Conservation (phyloP, 2,329 filamentous ascomycete species). For the Pyrenochaeta sp. region DNA sequence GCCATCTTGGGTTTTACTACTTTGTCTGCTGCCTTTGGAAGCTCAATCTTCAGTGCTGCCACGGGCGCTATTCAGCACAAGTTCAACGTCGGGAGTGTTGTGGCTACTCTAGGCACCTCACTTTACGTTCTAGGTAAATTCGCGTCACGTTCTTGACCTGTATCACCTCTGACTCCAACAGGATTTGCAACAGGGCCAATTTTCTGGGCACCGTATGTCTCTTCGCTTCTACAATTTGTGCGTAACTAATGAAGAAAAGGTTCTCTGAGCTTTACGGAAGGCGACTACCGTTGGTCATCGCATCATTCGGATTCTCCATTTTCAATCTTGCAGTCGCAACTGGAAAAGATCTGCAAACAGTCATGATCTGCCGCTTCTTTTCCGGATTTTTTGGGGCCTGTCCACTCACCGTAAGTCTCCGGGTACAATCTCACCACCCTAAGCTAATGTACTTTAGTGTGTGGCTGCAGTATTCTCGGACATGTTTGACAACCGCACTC, state of each 20-base stretch:
- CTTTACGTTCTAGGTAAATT: conserved; percentile 59
- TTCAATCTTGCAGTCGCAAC: conserved; percentile 59
- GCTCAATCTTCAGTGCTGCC: conserved; percentile 53
- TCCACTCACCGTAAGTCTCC: conserved; percentile 58
- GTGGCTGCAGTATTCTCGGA: conserved; percentile 65
- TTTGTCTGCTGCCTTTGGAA: conserved; percentile 70
- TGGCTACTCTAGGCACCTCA: conserved; percentile 59
- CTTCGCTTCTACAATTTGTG: too few relatives aligned
- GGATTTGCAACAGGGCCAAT: conserved; percentile 57
- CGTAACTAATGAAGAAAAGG: too few relatives aligned
- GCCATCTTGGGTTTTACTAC: conserved; percentile 77
- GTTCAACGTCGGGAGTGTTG: conserved; percentile 57
- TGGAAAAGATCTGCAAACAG: conserved; percentile 61
- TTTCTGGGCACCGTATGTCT: conserved; percentile 58
- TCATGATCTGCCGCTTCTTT: conserved; percentile 62
- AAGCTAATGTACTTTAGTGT: conserved; percentile 26
- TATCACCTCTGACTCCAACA: too few relatives aligned
- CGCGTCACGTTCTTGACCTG: too few relatives aligned
- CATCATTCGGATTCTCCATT: conserved; percentile 60
- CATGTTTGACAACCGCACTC: conserved; percentile 58
- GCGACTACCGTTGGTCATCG: conserved; percentile 56
- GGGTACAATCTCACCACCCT: not conserved
- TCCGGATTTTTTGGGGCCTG: conserved; percentile 62
- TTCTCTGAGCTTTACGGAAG: conserved; percentile 61
- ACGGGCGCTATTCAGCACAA: conserved; percentile 40